Evolutionary conservation across 1,284 basidiomycete species (phyloP).

Genomic region (Schizopora paradoxa): DNA sequence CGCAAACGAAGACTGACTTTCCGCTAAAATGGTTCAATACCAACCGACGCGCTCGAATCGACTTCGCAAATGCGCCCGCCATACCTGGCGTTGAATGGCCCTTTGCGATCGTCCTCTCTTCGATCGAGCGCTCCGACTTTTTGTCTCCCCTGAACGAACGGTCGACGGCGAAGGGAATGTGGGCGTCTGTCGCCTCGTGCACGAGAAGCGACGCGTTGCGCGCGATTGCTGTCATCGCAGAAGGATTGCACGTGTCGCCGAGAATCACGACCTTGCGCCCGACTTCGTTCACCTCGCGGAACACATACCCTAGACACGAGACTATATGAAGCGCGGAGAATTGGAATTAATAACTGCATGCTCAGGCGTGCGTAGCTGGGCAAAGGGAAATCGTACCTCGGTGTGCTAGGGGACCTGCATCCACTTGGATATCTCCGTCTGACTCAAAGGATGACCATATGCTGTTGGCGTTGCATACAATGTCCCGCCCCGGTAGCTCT

Average conservation of each 20-base stretch:
- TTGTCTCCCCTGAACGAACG: slow-evolving; percentile 32
- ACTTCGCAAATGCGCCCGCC: slow-evolving; percentile 75
- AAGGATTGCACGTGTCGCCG: slow-evolving; percentile 66
- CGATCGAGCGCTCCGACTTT: slow-evolving; percentile 44
- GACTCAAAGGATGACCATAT: slow-evolving; percentile 61
- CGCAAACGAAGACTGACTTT: slow-evolving; percentile 41
- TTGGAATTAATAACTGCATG: slow-evolving; percentile 9
- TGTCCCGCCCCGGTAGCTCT: slow-evolving; percentile 64
- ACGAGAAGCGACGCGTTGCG: slow-evolving; percentile 44
- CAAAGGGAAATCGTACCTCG: too few species aligned
- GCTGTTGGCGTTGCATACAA: slow-evolving; percentile 57
- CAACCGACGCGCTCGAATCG: slow-evolving; percentile 58
- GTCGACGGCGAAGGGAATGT: slow-evolving; percentile 56
- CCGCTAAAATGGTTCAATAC: slow-evolving; percentile 82
- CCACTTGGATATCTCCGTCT: slow-evolving; percentile 49
- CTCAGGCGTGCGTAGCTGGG: background rate
- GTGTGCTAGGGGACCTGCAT: slow-evolving; percentile 78
- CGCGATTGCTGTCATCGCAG: slow-evolving; percentile 51
- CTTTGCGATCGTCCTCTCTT: slow-evolving; percentile 50
- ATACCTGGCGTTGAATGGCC: slow-evolving; percentile 83
- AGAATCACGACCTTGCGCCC: slow-evolving; percentile 47
- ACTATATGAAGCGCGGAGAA: too few species aligned
- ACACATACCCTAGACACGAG: slow-evolving; percentile 77
- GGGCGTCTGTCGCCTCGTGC: slow-evolving; percentile 85
- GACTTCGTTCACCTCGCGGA: slow-evolving; percentile 44